Base-by-base conservation (phyloP, 495 filamentous ascomycete genomes). In the Aspergillus diversus region DNA sequence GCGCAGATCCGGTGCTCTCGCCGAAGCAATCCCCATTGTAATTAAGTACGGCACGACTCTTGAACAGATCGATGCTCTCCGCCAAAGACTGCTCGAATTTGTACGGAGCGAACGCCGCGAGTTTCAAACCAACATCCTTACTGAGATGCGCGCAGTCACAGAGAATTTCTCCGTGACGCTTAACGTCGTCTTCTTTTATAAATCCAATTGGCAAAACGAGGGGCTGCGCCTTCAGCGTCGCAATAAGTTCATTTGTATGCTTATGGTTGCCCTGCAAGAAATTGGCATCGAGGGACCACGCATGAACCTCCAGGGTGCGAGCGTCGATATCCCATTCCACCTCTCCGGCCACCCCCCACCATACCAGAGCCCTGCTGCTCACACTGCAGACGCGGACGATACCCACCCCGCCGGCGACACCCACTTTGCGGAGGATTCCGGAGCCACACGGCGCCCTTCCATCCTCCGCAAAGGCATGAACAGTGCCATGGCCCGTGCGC, bases 151-250 rank as follows among this genome's bases (percentile, higher is more conserved):
- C 15, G 81, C 83, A 32, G 83, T 89, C n/a, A 77, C 78, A 13
- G 86, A 89, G 55, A 86, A 82, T 48, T 86, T 90, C 80, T 84
- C 82, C 13, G 77, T 97, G 67, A 97, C 90, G 9, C 82, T 99
- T 61, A 97, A 97, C 74, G 88, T 99, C 57, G 89, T 97, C 64
- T 97, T 97, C 79, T 97, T 98, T 78, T 97, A 97, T 82, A 99
- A 97, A 73, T 92, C 90, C 55, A 97, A 89, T 69, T 90, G 87
- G 86, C 93, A 97, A 69, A 97, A 97, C 75, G 95, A 99, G 70
- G 82, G 94, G 49, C 81, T 97, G 27, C 92, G 95, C 73, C 83
- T 99, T 3, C 90, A 88, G 61, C 86, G 95, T 15, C 90, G 93
- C 58, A 99, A 99, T 78, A 96, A 93, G 73, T 97, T 97, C 77